phyloP scores from a whole-genome alignment of 331 rosid genomes.

The Malus hybrid region DNA sequence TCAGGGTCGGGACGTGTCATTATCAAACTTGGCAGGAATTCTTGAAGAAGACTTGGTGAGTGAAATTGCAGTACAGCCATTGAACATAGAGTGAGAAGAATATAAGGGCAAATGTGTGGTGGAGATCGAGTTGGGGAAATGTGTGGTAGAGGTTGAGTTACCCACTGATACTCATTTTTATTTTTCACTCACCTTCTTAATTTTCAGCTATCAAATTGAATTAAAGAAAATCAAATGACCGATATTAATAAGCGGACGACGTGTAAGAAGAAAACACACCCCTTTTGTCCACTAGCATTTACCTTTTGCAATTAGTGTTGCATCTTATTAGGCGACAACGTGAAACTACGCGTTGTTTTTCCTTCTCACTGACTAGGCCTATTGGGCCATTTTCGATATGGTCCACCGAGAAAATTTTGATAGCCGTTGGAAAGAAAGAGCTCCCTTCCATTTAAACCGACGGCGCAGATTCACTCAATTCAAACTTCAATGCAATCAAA shows the following conservation, averaged over 20 bases:
- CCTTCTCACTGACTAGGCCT: background rate
- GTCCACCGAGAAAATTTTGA: background rate
- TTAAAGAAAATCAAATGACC: too few relatives aligned
- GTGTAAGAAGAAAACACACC: too few relatives aligned
- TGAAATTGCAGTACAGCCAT: conserved; percentile 22
- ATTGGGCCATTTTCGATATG: background rate
- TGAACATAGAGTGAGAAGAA: conserved; percentile 28
- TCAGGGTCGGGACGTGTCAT: too few relatives aligned
- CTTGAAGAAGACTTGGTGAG: conserved; percentile 25
- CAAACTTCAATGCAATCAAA: conserved; percentile 37
- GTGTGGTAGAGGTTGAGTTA: background rate
- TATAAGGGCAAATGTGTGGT: conserved; percentile 40
- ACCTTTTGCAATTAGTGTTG: background rate
- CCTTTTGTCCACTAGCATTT: too few relatives aligned
- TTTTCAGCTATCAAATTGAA: too few relatives aligned
- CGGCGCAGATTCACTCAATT: conserved; percentile 24
- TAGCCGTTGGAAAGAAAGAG: conserved; percentile 47
- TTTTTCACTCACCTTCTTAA: accelerated
- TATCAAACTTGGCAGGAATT: conserved; percentile 71
- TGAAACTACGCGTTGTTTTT: background rate
- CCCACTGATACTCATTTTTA: too few relatives aligned
- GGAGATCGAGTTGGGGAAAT: conserved; percentile 35
- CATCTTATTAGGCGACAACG: background rate
- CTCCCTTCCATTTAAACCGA: conserved; percentile 3
- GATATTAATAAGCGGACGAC: accelerated